phyloP scores from a whole-genome alignment of 208 protist species.

The Leishmania aethiopica region DNA sequence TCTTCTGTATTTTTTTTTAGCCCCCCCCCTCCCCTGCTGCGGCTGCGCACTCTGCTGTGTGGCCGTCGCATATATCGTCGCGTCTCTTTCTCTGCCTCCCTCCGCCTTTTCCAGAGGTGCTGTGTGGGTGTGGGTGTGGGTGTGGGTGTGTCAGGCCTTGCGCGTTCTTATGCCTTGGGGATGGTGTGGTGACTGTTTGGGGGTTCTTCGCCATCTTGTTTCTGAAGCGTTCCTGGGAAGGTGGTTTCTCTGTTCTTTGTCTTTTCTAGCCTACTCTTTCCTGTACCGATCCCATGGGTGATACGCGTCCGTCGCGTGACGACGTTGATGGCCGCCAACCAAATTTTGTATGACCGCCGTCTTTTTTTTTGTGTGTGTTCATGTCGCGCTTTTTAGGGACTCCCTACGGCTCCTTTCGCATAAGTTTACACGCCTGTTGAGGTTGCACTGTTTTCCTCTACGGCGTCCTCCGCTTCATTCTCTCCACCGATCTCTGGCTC shows the following conservation, averaged over 20 bases:
- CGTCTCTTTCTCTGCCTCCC: neutral
- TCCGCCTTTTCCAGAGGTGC: neutral
- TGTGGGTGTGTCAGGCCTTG: neutral
- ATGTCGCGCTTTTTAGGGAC: no score
- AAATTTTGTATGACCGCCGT: neutral
- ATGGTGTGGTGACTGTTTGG: neutral
- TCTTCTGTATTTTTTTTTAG: no score
- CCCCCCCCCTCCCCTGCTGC: neutral
- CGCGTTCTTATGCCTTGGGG: neutral
- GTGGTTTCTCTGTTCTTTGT: neutral
- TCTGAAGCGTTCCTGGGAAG: neutral
- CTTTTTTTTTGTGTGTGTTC: no score
- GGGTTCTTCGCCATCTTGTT: neutral
- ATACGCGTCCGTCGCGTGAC: neutral
- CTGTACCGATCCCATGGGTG: neutral
- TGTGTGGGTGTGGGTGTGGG: neutral
- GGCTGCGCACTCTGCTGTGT: no score
- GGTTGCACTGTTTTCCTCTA: no score
- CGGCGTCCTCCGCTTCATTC: no score
- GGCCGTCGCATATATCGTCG: neutral
- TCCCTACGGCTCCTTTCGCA: no score
- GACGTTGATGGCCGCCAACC: neutral
- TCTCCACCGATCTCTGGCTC: no score
- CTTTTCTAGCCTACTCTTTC: neutral
- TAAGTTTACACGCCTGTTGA: no score